A percentile compares a stretch with the other conserved stretches of the same genome.
Conservation (phyloP, 495 filamentous ascomycete species). For the Elasticomyces elasticus region DNA sequence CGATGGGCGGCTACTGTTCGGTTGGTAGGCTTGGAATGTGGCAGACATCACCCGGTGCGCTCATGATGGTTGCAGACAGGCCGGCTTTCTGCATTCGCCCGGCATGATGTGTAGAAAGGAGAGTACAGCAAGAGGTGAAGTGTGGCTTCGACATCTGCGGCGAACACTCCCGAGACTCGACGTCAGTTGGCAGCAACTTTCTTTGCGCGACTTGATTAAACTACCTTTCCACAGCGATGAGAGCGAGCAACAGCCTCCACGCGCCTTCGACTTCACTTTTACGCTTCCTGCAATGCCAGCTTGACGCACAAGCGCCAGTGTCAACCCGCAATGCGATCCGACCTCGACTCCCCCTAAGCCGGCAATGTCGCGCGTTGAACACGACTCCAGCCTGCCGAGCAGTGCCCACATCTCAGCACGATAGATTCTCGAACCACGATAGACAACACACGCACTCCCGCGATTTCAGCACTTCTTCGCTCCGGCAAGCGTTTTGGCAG, state of each 20-base stretch:
- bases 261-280: constrained; percentile 13
- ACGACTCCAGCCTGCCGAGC: neutral
- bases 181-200: neutral
- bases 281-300: constrained; percentile 20
- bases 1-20: neutral
- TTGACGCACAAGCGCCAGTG: constrained; percentile 5
- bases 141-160: too few relatives aligned
- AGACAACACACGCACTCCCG: neutral
- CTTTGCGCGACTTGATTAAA: neutral
- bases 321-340: neutral
- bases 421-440: neutral
- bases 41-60: neutral
- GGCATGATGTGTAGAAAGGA: neutral
- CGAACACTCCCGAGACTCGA: neutral
- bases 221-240: constrained; percentile 15
- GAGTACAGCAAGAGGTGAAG: too few relatives aligned
- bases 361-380: constrained; percentile 5
- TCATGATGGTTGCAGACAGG: neutral
- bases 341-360: constrained; percentile 11
- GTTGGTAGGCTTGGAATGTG: neutral
- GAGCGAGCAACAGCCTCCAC: neutral
- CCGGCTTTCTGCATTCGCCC: neutral
- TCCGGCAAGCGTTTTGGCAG: constrained; percentile 14
- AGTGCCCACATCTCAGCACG: neutral
- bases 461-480: constrained; percentile 8